Conservation (phyloP, 495 filamentous ascomycete species). For the Apiosordaria backusii region DNA sequence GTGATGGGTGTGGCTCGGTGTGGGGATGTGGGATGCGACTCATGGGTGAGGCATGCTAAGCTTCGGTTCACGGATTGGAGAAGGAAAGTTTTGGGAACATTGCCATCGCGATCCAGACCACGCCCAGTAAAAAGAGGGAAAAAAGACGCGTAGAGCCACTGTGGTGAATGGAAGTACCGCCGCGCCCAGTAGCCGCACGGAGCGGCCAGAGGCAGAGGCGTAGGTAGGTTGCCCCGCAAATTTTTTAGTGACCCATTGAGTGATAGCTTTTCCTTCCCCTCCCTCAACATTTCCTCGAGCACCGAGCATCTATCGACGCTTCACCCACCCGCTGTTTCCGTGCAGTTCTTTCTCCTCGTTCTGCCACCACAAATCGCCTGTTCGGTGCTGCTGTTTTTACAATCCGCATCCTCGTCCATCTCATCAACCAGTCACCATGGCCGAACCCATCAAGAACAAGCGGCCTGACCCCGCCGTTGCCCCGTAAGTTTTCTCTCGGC, state of each 20-base stretch:
- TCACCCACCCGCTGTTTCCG: not conserved
- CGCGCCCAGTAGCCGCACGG: slow-evolving; percentile 17
- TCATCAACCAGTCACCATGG: slow-evolving; percentile 53
- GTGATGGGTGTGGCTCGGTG: not conserved
- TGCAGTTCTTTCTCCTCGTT: slow-evolving; percentile 7
- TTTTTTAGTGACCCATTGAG: slow-evolving; percentile 28
- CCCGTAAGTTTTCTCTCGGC: slow-evolving; percentile 54
- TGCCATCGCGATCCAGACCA: slow-evolving; percentile 16
- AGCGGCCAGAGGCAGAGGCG: slow-evolving; percentile 5
- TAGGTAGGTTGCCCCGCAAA: slow-evolving; percentile 29
- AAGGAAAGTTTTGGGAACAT: not conserved
- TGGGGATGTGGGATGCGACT: slow-evolving; percentile 7
- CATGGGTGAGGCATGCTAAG: not conserved
- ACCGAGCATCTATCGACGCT: slow-evolving; percentile 7
- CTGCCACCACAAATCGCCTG: slow-evolving; percentile 8
- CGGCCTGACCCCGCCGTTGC: slow-evolving; percentile 76
- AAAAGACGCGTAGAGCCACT: not conserved
- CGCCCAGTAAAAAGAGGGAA: slow-evolving; percentile 1
- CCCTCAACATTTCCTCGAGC: slow-evolving; percentile 33
- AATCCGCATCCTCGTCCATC: slow-evolving; percentile 8
- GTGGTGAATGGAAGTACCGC: not conserved
- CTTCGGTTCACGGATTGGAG: not conserved
- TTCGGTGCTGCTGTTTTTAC: not conserved
- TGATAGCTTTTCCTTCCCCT: slow-evolving; percentile 30
- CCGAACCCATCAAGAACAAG: slow-evolving; percentile 88